phyloP scores from a whole-genome alignment of 176 grass and related monocot genomes.

The Aegilops speltoides region DNA sequence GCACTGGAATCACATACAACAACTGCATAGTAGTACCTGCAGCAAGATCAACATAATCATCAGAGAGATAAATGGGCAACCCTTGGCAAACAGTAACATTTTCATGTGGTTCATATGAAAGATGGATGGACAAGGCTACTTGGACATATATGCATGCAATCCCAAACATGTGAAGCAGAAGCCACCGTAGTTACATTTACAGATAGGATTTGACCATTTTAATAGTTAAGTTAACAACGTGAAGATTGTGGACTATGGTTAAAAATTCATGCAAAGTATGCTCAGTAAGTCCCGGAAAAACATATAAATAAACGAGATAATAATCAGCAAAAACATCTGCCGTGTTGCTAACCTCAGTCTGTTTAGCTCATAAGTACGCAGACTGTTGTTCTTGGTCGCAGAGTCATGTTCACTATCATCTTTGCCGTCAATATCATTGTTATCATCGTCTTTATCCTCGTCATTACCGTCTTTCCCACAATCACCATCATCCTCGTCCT shows the following conservation, averaged over 20 bases:
- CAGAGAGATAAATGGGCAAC: too few species aligned
- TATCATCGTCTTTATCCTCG: too few species aligned
- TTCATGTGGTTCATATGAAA: not conserved
- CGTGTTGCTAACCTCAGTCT: conserved; percentile 55
- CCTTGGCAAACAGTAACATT: not conserved
- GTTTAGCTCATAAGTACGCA: conserved; percentile 72
- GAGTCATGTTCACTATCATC: conserved; percentile 30
- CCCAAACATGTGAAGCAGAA: not conserved
- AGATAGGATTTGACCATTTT: not conserved
- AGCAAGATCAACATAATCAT: too few species aligned
- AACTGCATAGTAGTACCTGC: conserved; percentile 75
- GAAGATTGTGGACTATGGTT: not conserved
- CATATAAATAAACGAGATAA: not conserved
- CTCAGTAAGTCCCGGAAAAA: not conserved
- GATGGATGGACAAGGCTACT: not conserved
- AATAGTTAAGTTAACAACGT: not conserved
- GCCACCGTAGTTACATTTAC: not conserved
- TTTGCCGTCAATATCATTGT: not conserved
- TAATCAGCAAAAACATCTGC: not conserved
- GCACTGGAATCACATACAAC: conserved; percentile 76
- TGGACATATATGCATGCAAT: not conserved
- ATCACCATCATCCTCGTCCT: too few species aligned
- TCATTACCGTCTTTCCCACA: too few species aligned
- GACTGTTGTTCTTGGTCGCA: conserved; percentile 59
- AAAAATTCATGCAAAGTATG: not conserved